Base-by-base conservation (phyloP, 176 grass and related monocot species). In the Juncus effusus region DNA sequence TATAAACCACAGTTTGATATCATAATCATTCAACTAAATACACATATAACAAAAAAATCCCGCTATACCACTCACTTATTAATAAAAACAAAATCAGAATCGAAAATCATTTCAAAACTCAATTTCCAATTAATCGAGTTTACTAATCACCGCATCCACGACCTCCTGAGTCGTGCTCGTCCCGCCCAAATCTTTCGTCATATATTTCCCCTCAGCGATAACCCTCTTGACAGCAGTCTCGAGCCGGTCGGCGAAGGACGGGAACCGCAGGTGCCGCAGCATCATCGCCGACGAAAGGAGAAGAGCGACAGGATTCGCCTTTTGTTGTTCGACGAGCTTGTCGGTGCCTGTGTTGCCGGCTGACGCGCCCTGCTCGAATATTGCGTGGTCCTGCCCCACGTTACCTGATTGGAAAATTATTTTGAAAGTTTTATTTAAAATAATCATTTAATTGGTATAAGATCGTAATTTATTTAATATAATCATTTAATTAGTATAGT, bases 291-390 rank as follows among this genome's bases (percentile, higher is more conserved):
- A 96, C 38, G 92, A 96, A 42, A 96, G 71, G 61, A 91, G 87
- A 62, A 96, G 79, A 1, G 87, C 92, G 0, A 96, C 87, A 16
- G 92, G 92, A 61, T 96, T 96, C 62, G 87, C 87, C 59, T 81
- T 88, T 77, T 86, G 77, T 79, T 91, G 82, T 74, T 86, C 82
- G 1, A 88, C 56, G 13, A 96, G 73, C 2, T 86, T 91, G 61
- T 87, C 75, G 0, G 82, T 91, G 8, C 92, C 92, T 2, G 90
- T 88, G 42, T 91, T 96, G 70, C 92, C 92, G 36, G 92, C 84
- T 12, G 92, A 96, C 76, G 92, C 92, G 67, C 92, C 92, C 85
- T 96, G 92, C 84, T 96, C 92, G 7, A 96, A 96, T 67, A 96
- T 62, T 0, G 92, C 92, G 77, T 96, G 85, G 59, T 96, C 87